Base-by-base conservation (phyloP, 805 yeast genomes). In the Schizosaccharomyces cryophilus region DNA sequence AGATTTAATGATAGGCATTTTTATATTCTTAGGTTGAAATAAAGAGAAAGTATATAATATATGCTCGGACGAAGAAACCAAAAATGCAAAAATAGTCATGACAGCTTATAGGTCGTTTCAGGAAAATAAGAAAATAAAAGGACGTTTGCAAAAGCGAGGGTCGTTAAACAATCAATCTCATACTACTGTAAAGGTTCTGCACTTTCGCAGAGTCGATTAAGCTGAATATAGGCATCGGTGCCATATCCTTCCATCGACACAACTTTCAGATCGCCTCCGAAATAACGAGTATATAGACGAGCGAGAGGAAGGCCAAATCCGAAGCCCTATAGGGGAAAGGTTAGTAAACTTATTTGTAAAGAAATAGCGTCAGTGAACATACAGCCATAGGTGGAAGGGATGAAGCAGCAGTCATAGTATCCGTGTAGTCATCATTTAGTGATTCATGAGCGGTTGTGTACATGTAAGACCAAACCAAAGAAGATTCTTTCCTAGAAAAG, bases 201-300 rank as follows among this genome's bases (percentile, higher is more conserved):
- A 2, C 83, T 79, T 60, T 84, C 79, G 66, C 84, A 81, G 66
- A 87, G 78, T 61, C 94, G 75, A 71, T 87, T 87, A 69, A 87
- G 75, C 72, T 88, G 95, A 67, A 88, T 71, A 67, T 87, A 88
- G 1, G 86, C 95, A 69, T 87, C 96, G 0, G 96, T 87, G 17
- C 96, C 96, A 68, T 87, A 66, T n/a, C 95, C 95, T 71, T 87
- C 95, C 95, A 88, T 86, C 42, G 87, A 80, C 62, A 87, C 87
- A 67, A 88, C 76, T 68, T 84, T 84, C 70, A 87, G 77, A 67
- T 88, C 95, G 3, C 66, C 95, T 5, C 95, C 95, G 69, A 88
- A 87, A 69, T 87, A 87, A 64, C 89, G 81, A 1, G 95, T 89
- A 66, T 88, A 88, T 47, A 87, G 75, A 62, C 95, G 73, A 59